Evolutionary conservation across 1,284 basidiomycete genomes (phyloP).

Genomic region (Schizopora paradoxa): DNA sequence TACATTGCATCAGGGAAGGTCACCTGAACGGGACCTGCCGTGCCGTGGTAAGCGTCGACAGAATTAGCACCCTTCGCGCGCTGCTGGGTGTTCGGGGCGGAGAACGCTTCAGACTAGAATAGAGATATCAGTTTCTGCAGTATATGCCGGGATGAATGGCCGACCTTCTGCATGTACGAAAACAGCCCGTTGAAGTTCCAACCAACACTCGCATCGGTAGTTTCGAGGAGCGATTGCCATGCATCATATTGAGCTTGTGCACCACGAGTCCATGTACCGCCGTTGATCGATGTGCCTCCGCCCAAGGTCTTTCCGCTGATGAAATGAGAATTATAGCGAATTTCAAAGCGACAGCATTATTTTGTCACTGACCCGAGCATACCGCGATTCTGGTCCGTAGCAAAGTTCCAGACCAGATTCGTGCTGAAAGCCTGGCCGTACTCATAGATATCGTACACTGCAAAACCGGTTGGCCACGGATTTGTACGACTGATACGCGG

Average conservation of each 20-base stretch:
- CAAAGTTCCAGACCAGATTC: conserved; percentile 45
- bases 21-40: conserved; percentile 32
- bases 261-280: conserved; percentile 52
- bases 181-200: conserved; percentile 57
- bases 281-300: conserved; percentile 57
- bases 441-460: conserved; percentile 46
- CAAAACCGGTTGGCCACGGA: too few species aligned
- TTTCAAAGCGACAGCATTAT: conserved; percentile 8
- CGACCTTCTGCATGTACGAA: conserved; percentile 41
- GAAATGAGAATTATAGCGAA: background rate
- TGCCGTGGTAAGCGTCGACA: conserved; percentile 30
- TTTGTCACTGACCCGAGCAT: conserved; percentile 38
- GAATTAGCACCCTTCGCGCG: conserved; percentile 28
- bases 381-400: conserved; percentile 39
- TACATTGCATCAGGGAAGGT: conserved; percentile 27
- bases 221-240: conserved; percentile 44
- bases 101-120: conserved; percentile 30
- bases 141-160: background rate
- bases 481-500: too few species aligned
- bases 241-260: conserved; percentile 54
- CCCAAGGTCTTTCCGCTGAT: conserved; percentile 52
- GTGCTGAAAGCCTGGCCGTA: conserved; percentile 44
- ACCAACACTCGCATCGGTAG: conserved; percentile 40
- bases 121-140: background rate
- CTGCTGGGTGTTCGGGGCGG: conserved; percentile 29